Conservation (phyloP, 208 protist species). For the Phytomonas francai region DNA sequence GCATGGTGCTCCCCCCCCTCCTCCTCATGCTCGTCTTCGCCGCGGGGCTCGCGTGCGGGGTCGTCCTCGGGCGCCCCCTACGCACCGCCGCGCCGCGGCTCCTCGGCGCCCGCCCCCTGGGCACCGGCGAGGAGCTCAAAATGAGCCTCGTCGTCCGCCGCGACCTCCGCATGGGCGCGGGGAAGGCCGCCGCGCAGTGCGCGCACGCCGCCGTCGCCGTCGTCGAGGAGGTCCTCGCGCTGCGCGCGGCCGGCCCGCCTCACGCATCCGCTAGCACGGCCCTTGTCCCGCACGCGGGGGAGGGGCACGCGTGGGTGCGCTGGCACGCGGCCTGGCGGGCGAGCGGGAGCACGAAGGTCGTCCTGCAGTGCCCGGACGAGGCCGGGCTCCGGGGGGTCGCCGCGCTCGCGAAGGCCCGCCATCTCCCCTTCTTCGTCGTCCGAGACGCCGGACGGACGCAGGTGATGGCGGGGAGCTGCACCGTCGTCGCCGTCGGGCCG, state of each 20-base stretch:
- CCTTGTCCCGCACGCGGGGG: no score
- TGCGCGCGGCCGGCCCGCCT: slow-evolving; percentile 5
- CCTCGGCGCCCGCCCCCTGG: slow-evolving; percentile 14
- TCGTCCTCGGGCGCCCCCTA: not conserved
- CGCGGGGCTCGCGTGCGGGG: not conserved
- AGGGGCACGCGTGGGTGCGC: slow-evolving; percentile 46
- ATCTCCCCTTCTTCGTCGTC: slow-evolving; percentile 71
- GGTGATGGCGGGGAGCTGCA: slow-evolving; percentile 86
- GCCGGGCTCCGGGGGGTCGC: slow-evolving; percentile 45
- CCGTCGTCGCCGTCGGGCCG: slow-evolving; percentile 85
- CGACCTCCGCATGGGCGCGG: slow-evolving; percentile 93
- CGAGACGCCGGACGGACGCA: slow-evolving; percentile 91
- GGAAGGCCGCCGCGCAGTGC: slow-evolving; percentile 95
- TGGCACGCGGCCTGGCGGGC: slow-evolving; percentile 73
- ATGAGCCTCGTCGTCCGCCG: slow-evolving; percentile 91
- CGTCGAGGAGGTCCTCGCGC: slow-evolving; percentile 46
- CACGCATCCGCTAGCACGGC: not conserved
- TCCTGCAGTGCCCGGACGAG: slow-evolving; percentile 71
- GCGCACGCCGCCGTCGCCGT: slow-evolving; percentile 91
- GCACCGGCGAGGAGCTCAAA: slow-evolving; percentile 59
- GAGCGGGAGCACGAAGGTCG: slow-evolving; percentile 72
- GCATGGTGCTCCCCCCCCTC: not conserved
- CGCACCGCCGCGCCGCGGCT: not conserved
- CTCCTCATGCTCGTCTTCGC: not conserved
- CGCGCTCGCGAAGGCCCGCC: slow-evolving; percentile 24